Percentiles rank a stretch among this genome's conserved stretches.
Conservation (phyloP, 352 stramenopile genomes). For the Globisporangium cylindrosporum region DNA sequence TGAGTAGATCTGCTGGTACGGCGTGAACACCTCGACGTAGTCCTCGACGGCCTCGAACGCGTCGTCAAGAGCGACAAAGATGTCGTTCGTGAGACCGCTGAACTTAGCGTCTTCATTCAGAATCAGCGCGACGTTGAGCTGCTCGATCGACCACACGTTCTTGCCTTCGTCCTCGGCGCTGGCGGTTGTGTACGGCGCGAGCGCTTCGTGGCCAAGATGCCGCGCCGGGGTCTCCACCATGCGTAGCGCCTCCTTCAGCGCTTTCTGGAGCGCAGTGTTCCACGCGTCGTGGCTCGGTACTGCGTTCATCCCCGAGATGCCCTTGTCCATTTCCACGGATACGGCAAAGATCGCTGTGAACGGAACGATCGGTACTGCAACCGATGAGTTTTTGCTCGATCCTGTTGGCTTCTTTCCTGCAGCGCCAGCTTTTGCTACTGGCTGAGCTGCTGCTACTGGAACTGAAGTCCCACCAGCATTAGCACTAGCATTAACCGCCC, state of each 20-base stretch:
- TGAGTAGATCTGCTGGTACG: conserved; percentile 82
- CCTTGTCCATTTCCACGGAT: conserved; percentile 55
- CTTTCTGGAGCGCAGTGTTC: conserved; percentile 61
- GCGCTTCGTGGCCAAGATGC: conserved; percentile 75
- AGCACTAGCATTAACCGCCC: neutral
- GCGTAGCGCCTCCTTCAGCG: conserved; percentile 82
- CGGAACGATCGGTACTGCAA: conserved; percentile 17
- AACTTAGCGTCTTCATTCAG: conserved; percentile 84
- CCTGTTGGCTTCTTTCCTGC: neutral
- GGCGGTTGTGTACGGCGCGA: conserved; percentile 75
- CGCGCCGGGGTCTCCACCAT: conserved; percentile 87
- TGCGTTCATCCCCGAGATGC: conserved; percentile 36
- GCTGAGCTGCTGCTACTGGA: neutral
- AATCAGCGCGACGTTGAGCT: conserved; percentile 78
- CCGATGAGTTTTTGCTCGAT: neutral
- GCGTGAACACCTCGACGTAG: conserved; percentile 89
- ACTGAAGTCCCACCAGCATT: neutral
- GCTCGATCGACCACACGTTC: conserved; percentile 71
- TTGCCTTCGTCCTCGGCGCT: conserved; percentile 85
- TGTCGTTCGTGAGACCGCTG: conserved; percentile 79
- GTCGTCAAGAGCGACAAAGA: conserved; percentile 80
- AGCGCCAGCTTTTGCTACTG: neutral
- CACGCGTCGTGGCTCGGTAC: conserved; percentile 66
- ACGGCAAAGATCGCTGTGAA: conserved; percentile 65
- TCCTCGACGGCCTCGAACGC: conserved; percentile 79